These are phyloP conservation scores for Solanum corneliomulleri DNA, from an alignment of 257 asterid species.

Conservation along the genomic window DNA sequence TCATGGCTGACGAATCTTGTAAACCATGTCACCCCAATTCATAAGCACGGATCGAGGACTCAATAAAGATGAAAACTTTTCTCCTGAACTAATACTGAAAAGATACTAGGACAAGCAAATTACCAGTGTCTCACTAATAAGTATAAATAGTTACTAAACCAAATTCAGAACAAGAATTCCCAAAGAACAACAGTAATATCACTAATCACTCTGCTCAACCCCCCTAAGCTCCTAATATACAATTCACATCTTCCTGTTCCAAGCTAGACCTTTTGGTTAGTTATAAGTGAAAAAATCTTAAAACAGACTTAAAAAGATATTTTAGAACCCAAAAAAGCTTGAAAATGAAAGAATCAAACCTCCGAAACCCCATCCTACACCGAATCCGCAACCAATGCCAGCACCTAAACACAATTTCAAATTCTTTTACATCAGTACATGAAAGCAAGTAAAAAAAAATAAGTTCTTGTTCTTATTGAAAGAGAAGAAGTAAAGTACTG, in stretches of 20 bases:
- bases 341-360: conserved; percentile 23
- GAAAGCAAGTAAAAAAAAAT: neutral
- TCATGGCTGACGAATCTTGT: neutral
- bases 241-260: neutral
- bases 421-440: neutral
- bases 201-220: neutral
- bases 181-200: neutral
- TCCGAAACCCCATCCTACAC: conserved; percentile 93
- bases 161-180: neutral
- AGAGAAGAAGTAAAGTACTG: neutral
- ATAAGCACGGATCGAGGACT: neutral
- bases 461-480: neutral
- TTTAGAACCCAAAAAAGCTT: neutral
- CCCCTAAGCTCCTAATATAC: neutral
- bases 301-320: neutral
- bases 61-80: neutral
- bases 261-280: neutral
- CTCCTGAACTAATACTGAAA: neutral
- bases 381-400: conserved; percentile 86
- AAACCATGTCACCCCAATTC: neutral
- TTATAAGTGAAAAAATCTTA: neutral
- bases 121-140: neutral
- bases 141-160: neutral
- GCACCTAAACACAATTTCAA: conserved; percentile 37
- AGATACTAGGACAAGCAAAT: neutral